Percentiles rank a stretch among this genome's conserved stretches.
phyloP scores from a whole-genome alignment of 805 yeast species.

The Sungouiella thailandica region DNA sequence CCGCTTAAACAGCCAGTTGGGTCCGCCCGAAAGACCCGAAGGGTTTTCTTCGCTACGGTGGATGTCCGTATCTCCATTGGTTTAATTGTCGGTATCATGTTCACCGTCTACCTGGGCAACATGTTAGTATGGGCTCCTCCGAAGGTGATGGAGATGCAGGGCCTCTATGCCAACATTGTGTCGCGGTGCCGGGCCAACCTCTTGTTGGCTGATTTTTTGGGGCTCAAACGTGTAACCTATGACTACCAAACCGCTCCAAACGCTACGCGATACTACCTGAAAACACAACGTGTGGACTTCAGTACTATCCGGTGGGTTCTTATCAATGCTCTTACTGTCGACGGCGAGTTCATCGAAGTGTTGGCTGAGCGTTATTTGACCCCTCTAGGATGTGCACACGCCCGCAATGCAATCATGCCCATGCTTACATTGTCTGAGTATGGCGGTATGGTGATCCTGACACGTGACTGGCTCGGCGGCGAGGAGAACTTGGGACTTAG shows the following conservation, averaged over 20 bases:
- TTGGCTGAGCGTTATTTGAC: slow-evolving; percentile 84
- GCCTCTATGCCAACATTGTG: slow-evolving; percentile 78
- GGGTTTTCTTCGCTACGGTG: slow-evolving; percentile 47
- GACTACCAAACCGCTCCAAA: slow-evolving; percentile 90
- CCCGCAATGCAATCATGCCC: slow-evolving; percentile 79
- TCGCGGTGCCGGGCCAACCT: slow-evolving; percentile 68
- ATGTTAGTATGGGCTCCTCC: slow-evolving; percentile 76
- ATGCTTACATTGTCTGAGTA: slow-evolving; percentile 84
- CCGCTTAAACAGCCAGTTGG: slow-evolving; percentile 39
- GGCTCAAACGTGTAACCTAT: slow-evolving; percentile 83
- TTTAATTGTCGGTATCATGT: slow-evolving; percentile 70
- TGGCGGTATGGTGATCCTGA: slow-evolving; percentile 91
- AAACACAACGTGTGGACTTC: slow-evolving; percentile 69
- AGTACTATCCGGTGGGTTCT: slow-evolving; percentile 84
- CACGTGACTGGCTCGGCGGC: slow-evolving; percentile 85
- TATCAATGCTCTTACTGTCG: slow-evolving; percentile 83
- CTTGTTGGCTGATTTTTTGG: slow-evolving; percentile 79
- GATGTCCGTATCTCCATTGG: slow-evolving; percentile 66
- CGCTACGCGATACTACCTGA: slow-evolving; percentile 73
- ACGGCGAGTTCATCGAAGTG: slow-evolving; percentile 88
- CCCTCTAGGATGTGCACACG: slow-evolving; percentile 80
- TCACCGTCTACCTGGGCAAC: slow-evolving; percentile 83
- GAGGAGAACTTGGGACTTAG: slow-evolving; percentile 56
- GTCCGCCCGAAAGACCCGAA: slow-evolving; percentile 37
- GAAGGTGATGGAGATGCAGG: slow-evolving; percentile 68